phyloP scores from a whole-genome alignment of 2,329 filamentous ascomycete species.

The Aspergillus sp. region DNA sequence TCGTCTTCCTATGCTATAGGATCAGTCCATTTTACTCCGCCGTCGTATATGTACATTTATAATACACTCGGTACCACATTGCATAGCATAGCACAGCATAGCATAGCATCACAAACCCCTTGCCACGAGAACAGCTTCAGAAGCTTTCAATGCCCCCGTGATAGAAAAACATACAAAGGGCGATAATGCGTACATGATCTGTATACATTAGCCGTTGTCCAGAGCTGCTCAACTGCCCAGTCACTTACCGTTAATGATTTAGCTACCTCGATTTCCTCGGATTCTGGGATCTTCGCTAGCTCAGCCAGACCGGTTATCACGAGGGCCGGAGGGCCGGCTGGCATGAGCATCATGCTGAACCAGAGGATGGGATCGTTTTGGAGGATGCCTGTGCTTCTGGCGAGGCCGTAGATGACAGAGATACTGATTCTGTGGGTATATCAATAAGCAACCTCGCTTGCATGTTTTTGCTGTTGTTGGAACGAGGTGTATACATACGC shows the following conservation, averaged over 20 bases:
- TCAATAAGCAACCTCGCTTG: too few species aligned
- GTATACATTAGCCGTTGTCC: slow-evolving; percentile 1
- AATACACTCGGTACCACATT: background rate
- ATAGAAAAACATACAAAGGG: slow-evolving; percentile 25
- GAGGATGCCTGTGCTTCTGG: slow-evolving; percentile 45
- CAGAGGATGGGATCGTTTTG: slow-evolving; percentile 55
- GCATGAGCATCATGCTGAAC: slow-evolving; percentile 57
- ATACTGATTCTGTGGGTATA: slow-evolving; percentile 39
- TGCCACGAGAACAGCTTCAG: slow-evolving; percentile 14
- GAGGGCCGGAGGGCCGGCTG: slow-evolving; percentile 48
- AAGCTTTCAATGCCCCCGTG: slow-evolving; percentile 24
- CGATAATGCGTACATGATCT: slow-evolving; percentile 27
- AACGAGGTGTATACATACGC: slow-evolving; percentile 17
- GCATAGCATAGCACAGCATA: background rate
- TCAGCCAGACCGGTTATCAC: slow-evolving; percentile 47
- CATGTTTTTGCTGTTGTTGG: background rate
- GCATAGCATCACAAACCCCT: background rate
- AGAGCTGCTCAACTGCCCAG: slow-evolving; percentile 11
- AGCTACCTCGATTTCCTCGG: slow-evolving; percentile 47
- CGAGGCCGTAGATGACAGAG: slow-evolving; percentile 47
- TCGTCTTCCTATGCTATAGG: too few species aligned
- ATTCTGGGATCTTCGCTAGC: slow-evolving; percentile 35
- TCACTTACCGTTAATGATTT: slow-evolving; percentile 42
- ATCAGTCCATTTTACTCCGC: background rate
- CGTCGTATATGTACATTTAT: background rate